These are phyloP conservation scores for Microthlaspi erraticum DNA, from an alignment of 345 rosid genomes.

Conservation along the genomic window DNA sequence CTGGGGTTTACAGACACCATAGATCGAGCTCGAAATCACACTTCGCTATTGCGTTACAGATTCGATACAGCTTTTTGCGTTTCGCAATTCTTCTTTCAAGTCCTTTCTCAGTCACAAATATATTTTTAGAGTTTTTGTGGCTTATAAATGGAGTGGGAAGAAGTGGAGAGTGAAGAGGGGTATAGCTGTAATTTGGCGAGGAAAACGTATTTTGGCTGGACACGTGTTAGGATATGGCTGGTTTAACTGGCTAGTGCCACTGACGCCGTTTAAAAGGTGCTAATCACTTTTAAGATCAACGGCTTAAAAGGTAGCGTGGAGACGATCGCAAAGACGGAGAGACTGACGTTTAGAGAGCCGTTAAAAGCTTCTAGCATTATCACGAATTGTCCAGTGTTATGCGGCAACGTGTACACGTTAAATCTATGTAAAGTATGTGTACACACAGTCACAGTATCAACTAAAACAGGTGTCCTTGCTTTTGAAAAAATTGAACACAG, in stretches of 20 bases:
- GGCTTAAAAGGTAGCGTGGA: background rate
- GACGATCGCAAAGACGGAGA: slow-evolving; percentile 1
- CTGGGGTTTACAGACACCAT: slow-evolving; percentile 79
- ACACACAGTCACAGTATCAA: too few relatives aligned
- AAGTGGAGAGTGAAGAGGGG: background rate
- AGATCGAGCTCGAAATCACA: slow-evolving; percentile 17
- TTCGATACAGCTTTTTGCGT: slow-evolving; percentile 29
- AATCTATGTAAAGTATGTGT: background rate
- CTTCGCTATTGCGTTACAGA: slow-evolving; percentile 9
- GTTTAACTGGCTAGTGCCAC: background rate
- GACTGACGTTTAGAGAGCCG: slow-evolving; percentile 17
- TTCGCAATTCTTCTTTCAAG: slow-evolving; percentile 8
- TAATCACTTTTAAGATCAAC: slow-evolving; percentile 11
- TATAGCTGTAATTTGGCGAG: background rate
- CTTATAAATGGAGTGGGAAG: background rate
- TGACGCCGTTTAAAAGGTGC: slow-evolving; percentile 20
- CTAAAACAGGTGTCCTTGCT: too few relatives aligned
- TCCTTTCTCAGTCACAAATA: background rate
- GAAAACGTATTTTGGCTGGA: background rate
- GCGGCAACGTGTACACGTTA: background rate
- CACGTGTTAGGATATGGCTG: slow-evolving; percentile 34
- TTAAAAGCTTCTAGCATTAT: slow-evolving; percentile 29
- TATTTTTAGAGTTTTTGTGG: slow-evolving; percentile 7
- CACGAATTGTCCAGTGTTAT: slow-evolving; percentile 9
- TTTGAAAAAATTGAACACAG: too few relatives aligned